Conservation (phyloP, 768 basidiomycete species). For the Mycena kentingensis region DNA sequence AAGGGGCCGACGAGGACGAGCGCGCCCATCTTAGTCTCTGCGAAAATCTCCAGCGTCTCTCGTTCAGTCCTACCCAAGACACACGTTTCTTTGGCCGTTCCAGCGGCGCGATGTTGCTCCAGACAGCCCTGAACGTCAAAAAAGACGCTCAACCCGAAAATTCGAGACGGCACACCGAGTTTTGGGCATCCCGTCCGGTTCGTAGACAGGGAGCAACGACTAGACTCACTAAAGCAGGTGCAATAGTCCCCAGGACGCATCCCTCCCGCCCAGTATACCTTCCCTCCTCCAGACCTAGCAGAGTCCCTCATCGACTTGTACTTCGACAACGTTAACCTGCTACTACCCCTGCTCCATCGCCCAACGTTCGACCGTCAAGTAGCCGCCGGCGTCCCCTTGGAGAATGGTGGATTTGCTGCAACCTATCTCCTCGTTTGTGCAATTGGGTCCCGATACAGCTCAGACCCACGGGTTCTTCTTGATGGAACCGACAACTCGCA, state of each 20-base stretch:
- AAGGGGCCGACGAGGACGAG: conserved; percentile 37
- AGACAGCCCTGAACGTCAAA: conserved; percentile 59
- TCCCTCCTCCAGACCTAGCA: conserved; percentile 58
- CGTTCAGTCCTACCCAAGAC: conserved; percentile 37
- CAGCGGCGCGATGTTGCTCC: conserved; percentile 54
- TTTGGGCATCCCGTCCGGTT: conserved; percentile 52
- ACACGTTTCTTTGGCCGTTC: conserved; percentile 53
- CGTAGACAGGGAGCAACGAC: conserved; percentile 17
- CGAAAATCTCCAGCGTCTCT: conserved; percentile 37
- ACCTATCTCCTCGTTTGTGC: conserved; percentile 59
- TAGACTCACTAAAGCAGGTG: conserved; percentile 26
- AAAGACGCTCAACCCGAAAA: conserved; percentile 30
- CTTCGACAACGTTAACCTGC: conserved; percentile 57
- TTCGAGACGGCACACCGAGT: conserved; percentile 40
- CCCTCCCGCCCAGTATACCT: conserved; percentile 36
- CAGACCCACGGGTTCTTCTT: conserved; percentile 62
- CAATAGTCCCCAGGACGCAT: conserved; percentile 14
- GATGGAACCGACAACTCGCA: conserved; percentile 44
- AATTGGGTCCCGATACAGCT: conserved; percentile 56
- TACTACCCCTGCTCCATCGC: conserved; percentile 71
- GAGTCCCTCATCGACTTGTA: conserved; percentile 61
- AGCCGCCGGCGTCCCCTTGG: conserved; percentile 49
- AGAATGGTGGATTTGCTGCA: conserved; percentile 47
- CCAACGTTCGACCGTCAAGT: conserved; percentile 64
- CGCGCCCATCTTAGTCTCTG: conserved; percentile 30